Base-by-base conservation (phyloP, 2,329 filamentous ascomycete species). In the Westerdykella sp. region DNA sequence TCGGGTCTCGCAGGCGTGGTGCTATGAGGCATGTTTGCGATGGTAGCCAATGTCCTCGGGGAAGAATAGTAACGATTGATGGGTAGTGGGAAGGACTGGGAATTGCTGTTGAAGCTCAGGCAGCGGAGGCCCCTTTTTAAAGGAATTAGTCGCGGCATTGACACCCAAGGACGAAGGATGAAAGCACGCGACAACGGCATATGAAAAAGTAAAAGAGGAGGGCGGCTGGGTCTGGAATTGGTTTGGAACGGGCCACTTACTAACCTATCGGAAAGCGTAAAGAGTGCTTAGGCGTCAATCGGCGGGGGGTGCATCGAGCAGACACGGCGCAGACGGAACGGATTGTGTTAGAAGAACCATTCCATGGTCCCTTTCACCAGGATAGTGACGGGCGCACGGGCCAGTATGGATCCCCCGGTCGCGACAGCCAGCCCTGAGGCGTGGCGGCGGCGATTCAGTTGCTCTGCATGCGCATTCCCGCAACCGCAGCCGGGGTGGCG, bases 121-220 rank as follows among this genome's bases (percentile, higher is more conserved):
- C 53, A 53, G 57, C 57, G 55, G 46, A 54, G 47, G 37, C 50
- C 47, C 50, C 56, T 50, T 59, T 66, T 66, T 64, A 66, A 56
- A 51, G 57, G 49, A 47, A 51, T 55, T 40, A 61, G 43, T 54
- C 51, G 57, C 46, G 58, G 64, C 62, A 66, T 66, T 62, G 62
- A 59, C 56, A 48, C 47, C 40, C n/a, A 35, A 18, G 6, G 32
- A 6, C 32, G 51, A 53, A 54, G 55, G 53, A 51, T 49, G 46
- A 49, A 47, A 45, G 41, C 37, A 49, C 48, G 47, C 44, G 37
- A 51, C 56, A 50, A 53, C 62, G 56, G 60, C 55, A 57, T 59
- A 49, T 48, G 53, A 45, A 58, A 58, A 56, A 57, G 57, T 46
- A 54, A 50, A 45, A 51, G 50, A 42, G 44, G 44, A 53, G 48